These are phyloP conservation scores for Cladobotryum mycophilum DNA, from an alignment of 2,329 filamentous ascomycete species.

Conservation along the genomic window DNA sequence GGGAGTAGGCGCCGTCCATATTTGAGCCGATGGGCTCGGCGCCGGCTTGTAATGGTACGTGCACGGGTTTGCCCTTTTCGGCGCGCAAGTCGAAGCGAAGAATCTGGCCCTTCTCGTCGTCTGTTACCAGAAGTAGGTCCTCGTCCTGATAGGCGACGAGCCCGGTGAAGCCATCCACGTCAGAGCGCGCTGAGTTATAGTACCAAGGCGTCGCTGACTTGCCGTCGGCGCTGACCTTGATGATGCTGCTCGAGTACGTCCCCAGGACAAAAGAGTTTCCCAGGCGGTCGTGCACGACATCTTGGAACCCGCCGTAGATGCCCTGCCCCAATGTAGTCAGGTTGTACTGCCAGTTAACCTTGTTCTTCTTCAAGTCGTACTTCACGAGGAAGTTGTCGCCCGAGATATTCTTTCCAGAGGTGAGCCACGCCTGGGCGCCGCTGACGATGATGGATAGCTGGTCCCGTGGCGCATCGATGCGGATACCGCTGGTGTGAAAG, in stretches of 20 bases:
- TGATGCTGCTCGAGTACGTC: slow-evolving; percentile 30
- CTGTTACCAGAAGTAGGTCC: slow-evolving; percentile 25
- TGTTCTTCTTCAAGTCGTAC: too few relatives aligned
- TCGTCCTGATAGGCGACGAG: neutral
- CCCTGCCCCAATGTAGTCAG: too few relatives aligned
- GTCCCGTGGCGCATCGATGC: too few relatives aligned
- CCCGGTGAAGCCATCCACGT: slow-evolving; percentile 23
- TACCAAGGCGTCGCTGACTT: slow-evolving; percentile 1
- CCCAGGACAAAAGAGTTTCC: slow-evolving; percentile 34
- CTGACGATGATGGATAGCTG: too few relatives aligned
- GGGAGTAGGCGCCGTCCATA: slow-evolving; percentile 28
- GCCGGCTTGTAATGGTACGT: neutral
- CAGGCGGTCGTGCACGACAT: slow-evolving; percentile 29
- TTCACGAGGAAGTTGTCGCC: too few relatives aligned
- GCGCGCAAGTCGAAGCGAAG: slow-evolving; percentile 28
- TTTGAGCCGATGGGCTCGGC: neutral
- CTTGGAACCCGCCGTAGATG: slow-evolving; percentile 29
- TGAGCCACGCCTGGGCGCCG: too few relatives aligned
- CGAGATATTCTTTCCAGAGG: too few relatives aligned
- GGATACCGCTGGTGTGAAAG: too few relatives aligned
- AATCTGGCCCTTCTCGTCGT: slow-evolving; percentile 26
- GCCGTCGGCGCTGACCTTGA: slow-evolving; percentile 27
- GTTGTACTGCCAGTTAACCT: too few relatives aligned
- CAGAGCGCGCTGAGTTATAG: neutral
- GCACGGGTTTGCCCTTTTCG: neutral